These are phyloP conservation scores for Sisymbrium irio DNA, from an alignment of 345 rosid species.

Conservation along the genomic window DNA sequence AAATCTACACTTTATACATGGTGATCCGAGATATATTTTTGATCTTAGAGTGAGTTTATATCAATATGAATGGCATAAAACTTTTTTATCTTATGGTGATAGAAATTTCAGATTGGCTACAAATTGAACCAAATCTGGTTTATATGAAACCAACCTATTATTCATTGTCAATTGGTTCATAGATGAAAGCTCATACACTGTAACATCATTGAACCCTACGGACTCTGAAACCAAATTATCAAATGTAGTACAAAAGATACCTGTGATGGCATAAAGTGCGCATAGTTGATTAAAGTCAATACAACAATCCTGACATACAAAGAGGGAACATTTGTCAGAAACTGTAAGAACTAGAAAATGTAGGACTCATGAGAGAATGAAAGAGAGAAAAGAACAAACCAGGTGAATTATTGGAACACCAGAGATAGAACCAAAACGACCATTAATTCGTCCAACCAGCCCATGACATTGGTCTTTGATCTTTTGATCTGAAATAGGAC, in stretches of 20 bases:
- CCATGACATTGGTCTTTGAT: slow-evolving; percentile 97
- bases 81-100: no score
- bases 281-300: slow-evolving; percentile 69
- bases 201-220: not conserved
- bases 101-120: no score
- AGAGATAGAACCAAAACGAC: slow-evolving; percentile 90
- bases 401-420: slow-evolving; percentile 89
- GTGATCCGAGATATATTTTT: no score
- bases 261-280: slow-evolving; percentile 93
- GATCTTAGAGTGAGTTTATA: no score
- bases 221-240: slow-evolving; percentile 3
- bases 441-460: slow-evolving; percentile 94
- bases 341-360: not conserved
- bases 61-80: no score
- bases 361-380: not conserved
- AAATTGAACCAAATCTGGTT: no score
- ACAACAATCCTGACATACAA: slow-evolving; percentile 68
- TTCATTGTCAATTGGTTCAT: no score
- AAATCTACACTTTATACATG: no score
- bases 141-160: no score
- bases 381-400: slow-evolving; percentile 47
- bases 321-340: slow-evolving; percentile 17
- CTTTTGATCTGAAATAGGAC: slow-evolving; percentile 52
- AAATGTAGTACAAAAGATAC: slow-evolving; percentile 38
- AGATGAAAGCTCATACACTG: no score